A percentile compares a stretch with the other conserved stretches of the same genome.
Evolutionary conservation across 140 eudicot genomes (phyloP).

Genomic region (Anethum foeniculum): DNA sequence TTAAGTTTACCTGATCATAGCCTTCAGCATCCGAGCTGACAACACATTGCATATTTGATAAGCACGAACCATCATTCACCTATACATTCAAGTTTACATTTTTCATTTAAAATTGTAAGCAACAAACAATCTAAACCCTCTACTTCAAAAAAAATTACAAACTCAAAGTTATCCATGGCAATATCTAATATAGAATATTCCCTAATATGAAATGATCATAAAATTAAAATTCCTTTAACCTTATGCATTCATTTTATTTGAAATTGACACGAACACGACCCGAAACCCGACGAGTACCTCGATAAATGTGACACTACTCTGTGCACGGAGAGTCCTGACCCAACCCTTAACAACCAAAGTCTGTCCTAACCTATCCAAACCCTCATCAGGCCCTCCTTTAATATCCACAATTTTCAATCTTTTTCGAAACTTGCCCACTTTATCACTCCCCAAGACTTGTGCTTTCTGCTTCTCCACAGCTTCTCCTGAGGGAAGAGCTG

Average conservation of each 20-base stretch:
- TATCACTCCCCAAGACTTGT: constrained; percentile 9
- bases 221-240: neutral
- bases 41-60: constrained; percentile 95
- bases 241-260: too few relatives aligned
- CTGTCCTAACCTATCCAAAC: constrained; percentile 57
- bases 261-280: neutral
- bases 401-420: constrained; percentile 58
- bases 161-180: too few relatives aligned
- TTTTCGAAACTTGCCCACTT: constrained; percentile 56
- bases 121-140: neutral
- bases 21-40: constrained; percentile 78
- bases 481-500: constrained; percentile 46
- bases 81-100: constrained; percentile 16
- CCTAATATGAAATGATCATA: neutral
- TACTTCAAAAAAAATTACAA: neutral
- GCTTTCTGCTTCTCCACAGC: constrained; percentile 27
- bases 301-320: constrained; percentile 87
- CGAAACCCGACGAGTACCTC: constrained; percentile 41
- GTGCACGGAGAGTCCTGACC: constrained; percentile 80
- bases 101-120: neutral
- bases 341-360: constrained; percentile 68
- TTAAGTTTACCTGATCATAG: constrained; percentile 66
- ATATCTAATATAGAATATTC: too few relatives aligned
- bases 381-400: constrained; percentile 72
- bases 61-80: constrained; percentile 97